A percentile compares a stretch with the other conserved stretches of the same genome.
Evolutionary conservation across 805 yeast genomes (phyloP).

Genomic region (Candida tammaniensis): DNA sequence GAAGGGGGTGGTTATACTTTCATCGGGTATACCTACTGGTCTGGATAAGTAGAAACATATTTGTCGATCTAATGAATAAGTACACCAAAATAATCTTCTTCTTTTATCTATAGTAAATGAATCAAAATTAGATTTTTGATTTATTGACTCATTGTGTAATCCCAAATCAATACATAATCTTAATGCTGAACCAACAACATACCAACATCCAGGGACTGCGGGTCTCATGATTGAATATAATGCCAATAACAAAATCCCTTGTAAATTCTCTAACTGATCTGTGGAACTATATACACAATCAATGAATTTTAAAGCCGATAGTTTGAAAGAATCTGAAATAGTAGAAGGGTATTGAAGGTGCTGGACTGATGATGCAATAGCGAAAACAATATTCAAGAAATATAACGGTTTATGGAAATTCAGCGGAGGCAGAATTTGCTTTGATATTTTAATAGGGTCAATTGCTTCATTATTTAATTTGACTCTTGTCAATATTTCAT

Average conservation of each 20-base stretch:
- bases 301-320: constrained; percentile 59
- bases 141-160: constrained; percentile 62
- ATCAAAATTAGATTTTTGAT: constrained; percentile 35
- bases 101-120: constrained; percentile 65
- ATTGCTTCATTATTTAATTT: constrained; percentile 10
- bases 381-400: constrained; percentile 74
- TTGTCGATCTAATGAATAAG: constrained; percentile 82
- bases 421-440: constrained; percentile 43
- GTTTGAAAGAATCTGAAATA: constrained; percentile 66
- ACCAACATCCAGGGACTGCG: constrained; percentile 91
- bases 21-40: constrained; percentile 88
- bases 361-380: constrained; percentile 74
- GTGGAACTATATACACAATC: constrained; percentile 55
- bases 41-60: constrained; percentile 83
- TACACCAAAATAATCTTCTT: constrained; percentile 83
- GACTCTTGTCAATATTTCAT: constrained; percentile 6
- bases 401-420: constrained; percentile 55
- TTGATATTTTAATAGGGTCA: constrained; percentile 34
- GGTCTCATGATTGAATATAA: constrained; percentile 84
- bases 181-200: constrained; percentile 74
- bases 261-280: constrained; percentile 69
- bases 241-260: constrained; percentile 66
- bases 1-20: constrained; percentile 64
- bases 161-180: constrained; percentile 83
- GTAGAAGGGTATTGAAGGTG: constrained; percentile 64